These are phyloP conservation scores for Vigna nakashimae DNA, from an alignment of 306 rosid genomes.

Conservation along the genomic window DNA sequence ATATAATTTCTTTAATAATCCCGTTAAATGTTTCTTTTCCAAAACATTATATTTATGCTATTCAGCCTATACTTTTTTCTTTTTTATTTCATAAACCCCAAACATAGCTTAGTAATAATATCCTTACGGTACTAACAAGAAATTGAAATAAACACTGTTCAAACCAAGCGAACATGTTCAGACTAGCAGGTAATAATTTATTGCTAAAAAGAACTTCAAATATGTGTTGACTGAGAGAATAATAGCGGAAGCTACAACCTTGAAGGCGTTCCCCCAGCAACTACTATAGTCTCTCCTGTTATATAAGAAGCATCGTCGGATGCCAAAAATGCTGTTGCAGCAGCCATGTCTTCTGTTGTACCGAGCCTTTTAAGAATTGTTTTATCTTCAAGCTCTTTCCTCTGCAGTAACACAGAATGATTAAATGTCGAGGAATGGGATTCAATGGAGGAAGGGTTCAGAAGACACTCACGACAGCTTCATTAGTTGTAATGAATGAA, in stretches of 20 bases:
- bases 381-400: constrained; percentile 60
- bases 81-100: background rate
- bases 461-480: constrained; percentile 57
- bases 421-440: background rate
- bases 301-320: constrained; percentile 93
- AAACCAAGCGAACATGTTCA: background rate
- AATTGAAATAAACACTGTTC: constrained; percentile 17
- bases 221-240: constrained; percentile 7
- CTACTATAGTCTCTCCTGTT: constrained; percentile 95
- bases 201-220: background rate
- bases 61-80: no score
- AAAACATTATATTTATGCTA: no score
- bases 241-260: constrained; percentile 63
- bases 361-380: constrained; percentile 86
- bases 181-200: background rate
- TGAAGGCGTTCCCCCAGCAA: constrained; percentile 91
- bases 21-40: no score
- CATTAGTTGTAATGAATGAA: constrained; percentile 56
- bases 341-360: constrained; percentile 88
- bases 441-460: constrained; percentile 3
- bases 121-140: background rate
- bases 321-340: constrained; percentile 87
- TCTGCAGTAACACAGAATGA: constrained; percentile 55
- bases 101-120: background rate
- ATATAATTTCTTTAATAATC: background rate